A percentile compares a stretch with the other conserved stretches of the same genome.
These are phyloP conservation scores for Sechiopsis laciniata DNA, from an alignment of 306 rosid genomes.

Conservation along the genomic window DNA sequence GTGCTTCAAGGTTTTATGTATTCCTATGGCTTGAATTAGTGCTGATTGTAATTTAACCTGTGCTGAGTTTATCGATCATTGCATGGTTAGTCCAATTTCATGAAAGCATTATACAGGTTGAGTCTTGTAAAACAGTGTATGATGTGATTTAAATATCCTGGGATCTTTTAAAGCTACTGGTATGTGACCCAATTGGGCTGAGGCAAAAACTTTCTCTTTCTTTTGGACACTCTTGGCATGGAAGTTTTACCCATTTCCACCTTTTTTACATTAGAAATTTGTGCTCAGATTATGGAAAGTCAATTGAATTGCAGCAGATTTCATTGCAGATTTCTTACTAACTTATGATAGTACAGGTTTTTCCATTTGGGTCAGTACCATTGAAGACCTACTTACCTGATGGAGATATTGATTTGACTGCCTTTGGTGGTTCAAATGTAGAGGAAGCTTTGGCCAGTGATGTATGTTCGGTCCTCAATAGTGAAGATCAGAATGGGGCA, in stretches of 20 bases:
- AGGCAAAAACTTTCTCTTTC: neutral
- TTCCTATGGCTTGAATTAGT: neutral
- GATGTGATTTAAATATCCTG: too few species aligned
- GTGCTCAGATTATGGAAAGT: neutral
- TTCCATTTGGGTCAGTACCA: slow-evolving; percentile 89
- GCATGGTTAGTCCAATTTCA: slow-evolving; percentile 9
- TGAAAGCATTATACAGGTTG: neutral
- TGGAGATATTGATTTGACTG: slow-evolving; percentile 91
- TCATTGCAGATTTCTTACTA: neutral
- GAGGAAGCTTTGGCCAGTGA: slow-evolving; percentile 57
- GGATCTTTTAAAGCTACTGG: neutral
- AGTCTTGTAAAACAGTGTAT: slow-evolving; percentile 1
- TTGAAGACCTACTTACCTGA: slow-evolving; percentile 84
- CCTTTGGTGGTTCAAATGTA: slow-evolving; percentile 40
- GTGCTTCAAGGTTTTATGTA: neutral
- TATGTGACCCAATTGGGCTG: neutral
- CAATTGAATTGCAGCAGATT: neutral
- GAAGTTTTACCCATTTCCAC: neutral
- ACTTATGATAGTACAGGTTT: slow-evolving; percentile 44
- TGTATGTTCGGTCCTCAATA: slow-evolving; percentile 52
- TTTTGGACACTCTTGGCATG: neutral
- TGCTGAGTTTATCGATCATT: neutral
- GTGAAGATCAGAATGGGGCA: slow-evolving; percentile 62
- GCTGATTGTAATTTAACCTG: slow-evolving; percentile 12
- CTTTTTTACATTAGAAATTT: neutral